Evolutionary conservation across 2,329 filamentous ascomycete genomes (phyloP).

Genomic region (Fusarium sp.): DNA sequence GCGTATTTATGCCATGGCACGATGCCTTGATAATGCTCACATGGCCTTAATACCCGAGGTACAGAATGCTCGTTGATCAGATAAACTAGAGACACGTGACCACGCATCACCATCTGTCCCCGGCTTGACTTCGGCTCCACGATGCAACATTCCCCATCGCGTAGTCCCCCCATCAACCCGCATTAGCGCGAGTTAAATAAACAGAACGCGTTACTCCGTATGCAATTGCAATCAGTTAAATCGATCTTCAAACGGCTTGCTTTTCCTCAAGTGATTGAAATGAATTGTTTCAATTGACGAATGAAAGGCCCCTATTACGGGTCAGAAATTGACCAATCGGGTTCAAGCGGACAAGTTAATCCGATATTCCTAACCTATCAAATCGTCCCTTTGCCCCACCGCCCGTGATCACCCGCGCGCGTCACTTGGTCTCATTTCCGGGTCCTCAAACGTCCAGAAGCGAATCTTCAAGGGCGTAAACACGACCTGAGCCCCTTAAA

Average conservation of each 20-base stretch:
- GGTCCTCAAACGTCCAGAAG: not conserved
- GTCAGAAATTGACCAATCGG: not conserved
- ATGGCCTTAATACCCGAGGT: not conserved
- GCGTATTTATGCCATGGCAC: not conserved
- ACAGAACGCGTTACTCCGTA: not conserved
- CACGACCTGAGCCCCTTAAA: slow-evolving; percentile 2
- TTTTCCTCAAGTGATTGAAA: not conserved
- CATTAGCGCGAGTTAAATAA: not conserved
- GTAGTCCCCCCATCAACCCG: not conserved
- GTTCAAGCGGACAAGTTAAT: not conserved
- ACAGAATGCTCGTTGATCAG: not conserved
- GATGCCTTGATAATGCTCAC: not conserved
- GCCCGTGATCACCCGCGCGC: not conserved
- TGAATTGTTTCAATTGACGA: not conserved
- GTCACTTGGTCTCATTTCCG: not conserved
- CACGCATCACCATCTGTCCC: not conserved
- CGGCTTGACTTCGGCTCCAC: not conserved
- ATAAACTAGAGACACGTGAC: not conserved
- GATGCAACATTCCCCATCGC: not conserved
- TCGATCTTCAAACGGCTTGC: not conserved
- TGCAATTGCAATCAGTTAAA: not conserved
- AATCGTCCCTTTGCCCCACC: not conserved
- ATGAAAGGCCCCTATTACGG: not conserved
- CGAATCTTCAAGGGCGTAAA: slow-evolving; percentile 13
- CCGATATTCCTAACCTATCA: not conserved